Base-by-base conservation (phyloP, 805 yeast species). In the Zygosaccharomyces rouxii region DNA sequence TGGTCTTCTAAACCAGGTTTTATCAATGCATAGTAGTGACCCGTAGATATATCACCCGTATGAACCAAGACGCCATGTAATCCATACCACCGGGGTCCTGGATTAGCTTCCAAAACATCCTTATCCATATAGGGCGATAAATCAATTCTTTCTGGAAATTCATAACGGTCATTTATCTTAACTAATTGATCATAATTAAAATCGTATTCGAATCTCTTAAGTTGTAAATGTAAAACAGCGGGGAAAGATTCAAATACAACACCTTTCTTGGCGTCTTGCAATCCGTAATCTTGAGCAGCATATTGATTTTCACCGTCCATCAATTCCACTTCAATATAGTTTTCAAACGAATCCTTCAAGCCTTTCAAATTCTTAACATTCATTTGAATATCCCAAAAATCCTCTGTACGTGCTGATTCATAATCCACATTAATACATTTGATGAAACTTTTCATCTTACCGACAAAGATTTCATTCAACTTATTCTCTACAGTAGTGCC, bases 301-400 rank as follows among this genome's bases (percentile, higher is more conserved):
- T 94, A 94, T 69, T 89, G 94, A 66, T 94, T 94, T 62, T 94
- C 99, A 28, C 98, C 99, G 49, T 86, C 85, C 64, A 94, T 74
- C 66, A 87, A 75, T 69, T 94, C 99, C 26, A 84, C 83, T 56
- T 89, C 95, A 47, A 90, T 81, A 64, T 94, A 94, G 64, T 89
- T 87, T 44, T 80, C 78, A 67, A 94, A 94, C 0, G 97, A 83
- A 46, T 82, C 83, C 47, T 79, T 72, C 42, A 94, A 75, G 58
- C 83, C 81, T 46, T 73, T 75, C 73, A 89, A 76, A 30, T 89
- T 85, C 63, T 88, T 89, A 21, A 94, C 99, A 60, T 94, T 94
- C 52, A 94, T 73, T 68, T 94, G 99, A 52, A 94, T 86, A 72
- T 94, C 99, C 99, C 99, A 94, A 62, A 86, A 94, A 63, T 94